These are phyloP conservation scores for Phaeotremella fagi DNA, from an alignment of 768 basidiomycete species.

Conservation along the genomic window DNA sequence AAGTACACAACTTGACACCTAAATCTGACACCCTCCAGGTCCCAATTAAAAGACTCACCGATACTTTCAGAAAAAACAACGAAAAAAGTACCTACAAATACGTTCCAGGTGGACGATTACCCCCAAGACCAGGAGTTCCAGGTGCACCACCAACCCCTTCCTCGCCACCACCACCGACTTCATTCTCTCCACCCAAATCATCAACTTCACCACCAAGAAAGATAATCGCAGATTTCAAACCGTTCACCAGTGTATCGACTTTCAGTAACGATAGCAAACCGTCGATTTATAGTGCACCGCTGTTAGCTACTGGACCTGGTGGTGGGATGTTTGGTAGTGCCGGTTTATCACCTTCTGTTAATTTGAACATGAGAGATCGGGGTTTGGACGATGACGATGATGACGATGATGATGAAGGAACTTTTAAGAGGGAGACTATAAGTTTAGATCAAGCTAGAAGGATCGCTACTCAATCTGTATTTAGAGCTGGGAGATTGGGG, in stretches of 20 bases:
- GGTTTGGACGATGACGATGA: slow-evolving; percentile 57
- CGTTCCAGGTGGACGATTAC: slow-evolving; percentile 55
- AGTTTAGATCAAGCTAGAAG: slow-evolving; percentile 69
- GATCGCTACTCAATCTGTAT: slow-evolving; percentile 45
- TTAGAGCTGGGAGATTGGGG: slow-evolving; percentile 31
- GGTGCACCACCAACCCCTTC: slow-evolving; percentile 51
- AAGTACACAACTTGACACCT: not conserved
- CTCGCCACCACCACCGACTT: slow-evolving; percentile 32
- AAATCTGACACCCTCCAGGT: slow-evolving; percentile 55
- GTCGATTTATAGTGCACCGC: slow-evolving; percentile 76
- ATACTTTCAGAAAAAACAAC: slow-evolving; percentile 75
- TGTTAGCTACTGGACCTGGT: slow-evolving; percentile 35
- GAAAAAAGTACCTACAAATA: slow-evolving; percentile 52
- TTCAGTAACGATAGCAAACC: slow-evolving; percentile 56
- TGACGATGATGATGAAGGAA: slow-evolving; percentile 68
- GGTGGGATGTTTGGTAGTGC: slow-evolving; percentile 39
- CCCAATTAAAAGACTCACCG: slow-evolving; percentile 90
- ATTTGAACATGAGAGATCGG: slow-evolving; percentile 53
- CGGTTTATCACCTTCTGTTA: slow-evolving; percentile 25
- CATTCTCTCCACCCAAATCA: slow-evolving; percentile 13
- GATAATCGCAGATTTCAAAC: slow-evolving; percentile 65
- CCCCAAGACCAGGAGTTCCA: slow-evolving; percentile 51
- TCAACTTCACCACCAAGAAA: slow-evolving; percentile 71
- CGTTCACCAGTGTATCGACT: slow-evolving; percentile 28
- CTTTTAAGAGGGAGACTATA: slow-evolving; percentile 64